Conservation (phyloP, 2,329 filamentous ascomycete species). For the Pseudogymnoascus sp. region DNA sequence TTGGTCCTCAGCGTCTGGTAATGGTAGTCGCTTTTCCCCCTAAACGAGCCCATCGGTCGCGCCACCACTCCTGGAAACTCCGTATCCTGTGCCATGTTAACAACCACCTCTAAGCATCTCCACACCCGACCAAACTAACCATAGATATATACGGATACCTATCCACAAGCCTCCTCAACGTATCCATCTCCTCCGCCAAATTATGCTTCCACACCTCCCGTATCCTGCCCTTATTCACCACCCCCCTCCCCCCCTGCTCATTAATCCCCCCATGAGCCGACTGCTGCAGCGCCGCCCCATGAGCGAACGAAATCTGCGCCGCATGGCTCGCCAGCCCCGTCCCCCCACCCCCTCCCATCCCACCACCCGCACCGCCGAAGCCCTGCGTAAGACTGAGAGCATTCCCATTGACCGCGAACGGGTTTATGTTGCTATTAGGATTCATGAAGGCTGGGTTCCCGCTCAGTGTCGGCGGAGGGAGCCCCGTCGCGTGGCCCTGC, state of each 20-base stretch:
- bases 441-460: constrained; percentile 65
- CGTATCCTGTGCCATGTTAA: constrained; percentile 61
- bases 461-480: constrained; percentile 51
- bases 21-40: constrained; percentile 94
- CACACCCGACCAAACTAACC: constrained; percentile 49
- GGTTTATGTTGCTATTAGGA: constrained; percentile 59
- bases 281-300: constrained; percentile 59
- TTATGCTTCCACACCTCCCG: constrained; percentile 95
- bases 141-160: constrained; percentile 95
- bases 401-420: constrained; percentile 49
- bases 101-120: constrained; percentile 11
- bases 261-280: constrained; percentile 47
- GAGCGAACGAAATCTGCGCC: constrained; percentile 78
- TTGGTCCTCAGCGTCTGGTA: constrained; percentile 97
- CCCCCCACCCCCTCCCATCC: constrained; percentile 40
- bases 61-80: constrained; percentile 98
- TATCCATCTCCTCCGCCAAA: constrained; percentile 80
- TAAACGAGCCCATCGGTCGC: constrained; percentile 87
- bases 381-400: constrained; percentile 50
- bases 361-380: constrained; percentile 52
- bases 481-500: constrained; percentile 38
- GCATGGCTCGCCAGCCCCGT: constrained; percentile 80
- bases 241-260: constrained; percentile 46
- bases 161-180: constrained; percentile 73
- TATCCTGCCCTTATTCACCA: constrained; percentile 68